phyloP scores from a whole-genome alignment of 164 flowering plant genomes.

The Saururus chinensis region DNA sequence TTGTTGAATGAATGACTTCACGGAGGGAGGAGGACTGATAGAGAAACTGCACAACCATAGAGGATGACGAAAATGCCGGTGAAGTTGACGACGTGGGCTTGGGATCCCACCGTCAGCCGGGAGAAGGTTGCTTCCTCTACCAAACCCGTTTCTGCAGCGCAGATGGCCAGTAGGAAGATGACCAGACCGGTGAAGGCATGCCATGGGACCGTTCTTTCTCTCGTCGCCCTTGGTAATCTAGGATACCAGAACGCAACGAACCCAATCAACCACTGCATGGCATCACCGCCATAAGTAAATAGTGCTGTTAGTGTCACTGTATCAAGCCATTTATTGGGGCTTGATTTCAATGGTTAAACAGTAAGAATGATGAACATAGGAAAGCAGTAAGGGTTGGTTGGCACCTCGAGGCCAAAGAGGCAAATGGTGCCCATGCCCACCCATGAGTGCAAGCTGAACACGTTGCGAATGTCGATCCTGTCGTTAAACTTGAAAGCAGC shows the following conservation, averaged over 20 bases:
- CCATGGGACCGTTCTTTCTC: slow-evolving; percentile 4
- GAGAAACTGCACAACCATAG: slow-evolving; percentile 23
- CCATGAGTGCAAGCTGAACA: slow-evolving; percentile 78
- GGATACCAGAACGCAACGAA: slow-evolving; percentile 10
- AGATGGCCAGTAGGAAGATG: slow-evolving; percentile 48
- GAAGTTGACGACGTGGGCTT: slow-evolving; percentile 39
- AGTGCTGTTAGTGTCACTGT: background rate
- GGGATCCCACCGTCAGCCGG: slow-evolving; percentile 5
- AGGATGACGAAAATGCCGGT: slow-evolving; percentile 50
- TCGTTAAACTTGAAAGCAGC: slow-evolving; percentile 65
- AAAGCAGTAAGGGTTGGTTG: background rate
- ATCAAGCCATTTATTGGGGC: no score
- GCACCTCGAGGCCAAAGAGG: slow-evolving; percentile 59
- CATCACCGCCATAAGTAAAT: background rate
- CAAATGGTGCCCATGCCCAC: slow-evolving; percentile 59
- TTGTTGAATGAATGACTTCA: background rate
- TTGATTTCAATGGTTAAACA: background rate
- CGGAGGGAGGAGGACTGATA: slow-evolving; percentile 4
- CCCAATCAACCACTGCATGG: slow-evolving; percentile 15
- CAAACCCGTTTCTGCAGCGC: slow-evolving; percentile 53
- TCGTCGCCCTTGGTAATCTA: background rate
- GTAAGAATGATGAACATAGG: background rate
- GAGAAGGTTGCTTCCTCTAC: slow-evolving; percentile 29
- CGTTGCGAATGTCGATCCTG: slow-evolving; percentile 13
- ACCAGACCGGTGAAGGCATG: slow-evolving; percentile 31